Conservation (phyloP, 257 asterid genomes). For the Solanum rostratum region DNA sequence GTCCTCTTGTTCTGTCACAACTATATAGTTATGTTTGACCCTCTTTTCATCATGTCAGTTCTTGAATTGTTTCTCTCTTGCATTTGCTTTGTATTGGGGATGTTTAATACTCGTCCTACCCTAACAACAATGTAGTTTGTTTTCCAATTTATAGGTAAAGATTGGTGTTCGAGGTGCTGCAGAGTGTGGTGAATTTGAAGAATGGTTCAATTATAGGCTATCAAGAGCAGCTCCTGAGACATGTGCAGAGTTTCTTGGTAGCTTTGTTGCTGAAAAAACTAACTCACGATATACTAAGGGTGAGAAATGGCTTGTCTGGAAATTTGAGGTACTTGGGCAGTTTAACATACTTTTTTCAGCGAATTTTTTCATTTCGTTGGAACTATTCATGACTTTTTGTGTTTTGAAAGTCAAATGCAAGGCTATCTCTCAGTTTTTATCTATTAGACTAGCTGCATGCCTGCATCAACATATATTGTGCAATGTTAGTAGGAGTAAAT, state of each 20-base stretch:
- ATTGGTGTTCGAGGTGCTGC: conserved; percentile 81
- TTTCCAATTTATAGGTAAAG: conserved; percentile 43
- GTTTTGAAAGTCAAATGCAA: background rate
- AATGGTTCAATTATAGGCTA: conserved; percentile 88
- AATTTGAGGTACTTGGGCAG: conserved; percentile 61
- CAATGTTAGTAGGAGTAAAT: background rate
- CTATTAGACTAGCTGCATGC: background rate
- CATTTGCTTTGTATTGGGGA: background rate
- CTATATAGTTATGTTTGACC: background rate
- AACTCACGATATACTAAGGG: conserved; percentile 62
- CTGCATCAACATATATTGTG: background rate
- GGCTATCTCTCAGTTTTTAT: background rate
- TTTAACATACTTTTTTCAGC: background rate
- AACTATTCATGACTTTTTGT: background rate
- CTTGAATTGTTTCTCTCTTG: background rate
- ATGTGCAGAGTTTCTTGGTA: conserved; percentile 92
- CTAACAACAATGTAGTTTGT: background rate
- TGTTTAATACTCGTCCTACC: background rate
- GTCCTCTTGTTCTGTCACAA: background rate
- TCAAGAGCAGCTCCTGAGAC: conserved; percentile 97
- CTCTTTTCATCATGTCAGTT: background rate
- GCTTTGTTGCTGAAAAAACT: conserved; percentile 71
- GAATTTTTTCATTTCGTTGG: background rate
- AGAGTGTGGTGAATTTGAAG: conserved; percentile 88
- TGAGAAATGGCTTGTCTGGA: conserved; percentile 99